phyloP scores from a whole-genome alignment of 768 basidiomycete genomes.

The Xanthoconium purpureum region DNA sequence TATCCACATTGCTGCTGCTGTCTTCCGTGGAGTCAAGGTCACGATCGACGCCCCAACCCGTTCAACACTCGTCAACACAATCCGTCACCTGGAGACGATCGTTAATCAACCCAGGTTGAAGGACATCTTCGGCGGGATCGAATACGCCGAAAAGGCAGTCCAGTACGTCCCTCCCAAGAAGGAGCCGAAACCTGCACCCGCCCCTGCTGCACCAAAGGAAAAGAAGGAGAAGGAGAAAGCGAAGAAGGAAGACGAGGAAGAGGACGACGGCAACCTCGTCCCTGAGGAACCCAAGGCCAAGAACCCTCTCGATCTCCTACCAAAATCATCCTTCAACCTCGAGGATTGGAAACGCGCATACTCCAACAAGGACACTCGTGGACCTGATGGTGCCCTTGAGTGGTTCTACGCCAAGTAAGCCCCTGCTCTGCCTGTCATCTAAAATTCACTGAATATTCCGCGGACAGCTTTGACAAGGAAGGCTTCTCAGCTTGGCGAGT shows the following conservation, averaged over 20 bases:
- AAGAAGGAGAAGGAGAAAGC: constrained; percentile 63
- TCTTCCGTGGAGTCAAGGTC: constrained; percentile 51
- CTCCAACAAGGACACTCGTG: constrained; percentile 97
- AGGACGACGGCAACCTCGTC: constrained; percentile 72
- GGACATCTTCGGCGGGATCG: constrained; percentile 57
- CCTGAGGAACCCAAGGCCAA: constrained; percentile 86
- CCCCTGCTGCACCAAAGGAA: constrained; percentile 37
- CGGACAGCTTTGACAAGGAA: constrained; percentile 72
- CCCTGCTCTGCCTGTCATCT: not conserved
- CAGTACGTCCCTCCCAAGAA: constrained; percentile 75
- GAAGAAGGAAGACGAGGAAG: constrained; percentile 54
- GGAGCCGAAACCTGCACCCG: constrained; percentile 51
- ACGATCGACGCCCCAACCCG: constrained; percentile 68
- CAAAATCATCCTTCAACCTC: constrained; percentile 83
- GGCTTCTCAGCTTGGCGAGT: constrained; percentile 91
- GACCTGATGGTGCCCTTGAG: constrained; percentile 75
- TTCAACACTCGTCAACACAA: constrained; percentile 65
- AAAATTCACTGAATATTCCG: constrained; percentile 1
- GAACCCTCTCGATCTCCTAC: constrained; percentile 91
- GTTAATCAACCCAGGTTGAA: constrained; percentile 78
- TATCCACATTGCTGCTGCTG: constrained; percentile 58
- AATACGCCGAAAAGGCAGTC: constrained; percentile 65
- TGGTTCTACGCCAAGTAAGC: constrained; percentile 96
- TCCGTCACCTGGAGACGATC: constrained; percentile 87
- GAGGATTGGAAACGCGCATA: constrained; percentile 98